phyloP scores from a whole-genome alignment of 1,139 yeast species.

The Pichia sp. region DNA sequence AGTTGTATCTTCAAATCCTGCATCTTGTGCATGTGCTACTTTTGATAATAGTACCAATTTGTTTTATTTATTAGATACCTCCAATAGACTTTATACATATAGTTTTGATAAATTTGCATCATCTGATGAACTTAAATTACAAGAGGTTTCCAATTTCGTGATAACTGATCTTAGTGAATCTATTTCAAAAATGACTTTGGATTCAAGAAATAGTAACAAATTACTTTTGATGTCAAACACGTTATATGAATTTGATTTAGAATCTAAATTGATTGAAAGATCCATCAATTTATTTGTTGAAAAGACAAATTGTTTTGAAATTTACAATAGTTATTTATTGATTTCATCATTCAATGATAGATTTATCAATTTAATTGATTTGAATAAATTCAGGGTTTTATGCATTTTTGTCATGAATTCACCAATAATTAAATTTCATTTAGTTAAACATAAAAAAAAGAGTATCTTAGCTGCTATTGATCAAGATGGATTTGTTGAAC shows the following conservation, averaged over 20 bases:
- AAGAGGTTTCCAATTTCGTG: conserved; percentile 5
- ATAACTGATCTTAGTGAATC: conserved; percentile 11
- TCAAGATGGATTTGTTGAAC: conserved; percentile 33
- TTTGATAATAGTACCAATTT: conserved; percentile 1
- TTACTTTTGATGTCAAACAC: conserved; percentile 42
- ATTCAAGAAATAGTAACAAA: conserved; percentile 1
- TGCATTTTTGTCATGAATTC: conserved; percentile 13
- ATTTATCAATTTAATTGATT: conserved; percentile 64
- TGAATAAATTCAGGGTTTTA: conserved; percentile 36
- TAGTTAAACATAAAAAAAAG: conserved; percentile 11
- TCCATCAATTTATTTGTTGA: conserved; percentile 35
- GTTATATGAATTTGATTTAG: conserved; percentile 44
- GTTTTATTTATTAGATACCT: conserved; percentile 13
- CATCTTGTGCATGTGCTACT: conserved; percentile 11
- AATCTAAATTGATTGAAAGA: conserved; percentile 32
- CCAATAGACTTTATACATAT: conserved; percentile 15
- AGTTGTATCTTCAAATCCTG: conserved; percentile 9
- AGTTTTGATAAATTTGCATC: conserved; percentile 7
- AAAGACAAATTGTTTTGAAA: conserved; percentile 21
- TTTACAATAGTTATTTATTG: conserved; percentile 38
- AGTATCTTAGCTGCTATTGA: conserved; percentile 31
- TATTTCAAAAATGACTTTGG: conserved; percentile 6
- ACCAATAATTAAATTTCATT: conserved; percentile 9
- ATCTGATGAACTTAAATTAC: conserved; percentile 2
- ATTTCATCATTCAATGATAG: conserved; percentile 75